Base-by-base conservation (phyloP, 2,329 filamentous ascomycete genomes). In the Madurella mycetomatis region DNA sequence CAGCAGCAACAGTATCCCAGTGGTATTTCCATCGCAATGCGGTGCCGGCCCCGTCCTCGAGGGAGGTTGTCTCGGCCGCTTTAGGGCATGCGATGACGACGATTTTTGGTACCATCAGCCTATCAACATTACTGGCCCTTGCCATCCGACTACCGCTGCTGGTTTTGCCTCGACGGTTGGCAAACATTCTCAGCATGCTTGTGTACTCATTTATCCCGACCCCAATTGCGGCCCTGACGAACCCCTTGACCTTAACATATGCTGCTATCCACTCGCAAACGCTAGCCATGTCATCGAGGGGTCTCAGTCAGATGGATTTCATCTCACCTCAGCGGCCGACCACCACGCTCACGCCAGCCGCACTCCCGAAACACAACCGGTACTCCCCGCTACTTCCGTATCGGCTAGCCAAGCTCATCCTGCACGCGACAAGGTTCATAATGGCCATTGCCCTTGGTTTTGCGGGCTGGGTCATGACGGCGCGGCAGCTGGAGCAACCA, bases 21-120 rank as follows among this genome's bases (percentile, higher is more conserved):
- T 99, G 94, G 94, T 99, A 99, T 72, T 99, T 97, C 71, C 92
- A 97, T 71, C 90, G 94, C 59, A 88, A 95, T 64, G 84, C 85
- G 4, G 81, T 85, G 11, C 90, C 92, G 5, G 78, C 86, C 9
- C 85, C 91, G 2, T 85, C 89, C 0, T 92, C 90, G 1, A 79
- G 81, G 53, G 86, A 92, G 52, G 87, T 97, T 46, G 90, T 97
- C 25, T 78, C 83, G 57, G 92, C 92, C 7, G 92, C 92, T 13
- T 76, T 96, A 43, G 77, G 79, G 47, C 94, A 99, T 72, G 87
- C 92, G 2, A 77, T 83, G 13, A 92, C 90, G 15, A 92, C 90
- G 1, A 85, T 96, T 39, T 95, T 96, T 66, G 94, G 94, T 51
- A 95, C 90, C 4, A 89, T 97, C 63, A 95, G 90, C 70, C 78